Conservation (phyloP, 306 rosid species). For the Corylus heterophylla region DNA sequence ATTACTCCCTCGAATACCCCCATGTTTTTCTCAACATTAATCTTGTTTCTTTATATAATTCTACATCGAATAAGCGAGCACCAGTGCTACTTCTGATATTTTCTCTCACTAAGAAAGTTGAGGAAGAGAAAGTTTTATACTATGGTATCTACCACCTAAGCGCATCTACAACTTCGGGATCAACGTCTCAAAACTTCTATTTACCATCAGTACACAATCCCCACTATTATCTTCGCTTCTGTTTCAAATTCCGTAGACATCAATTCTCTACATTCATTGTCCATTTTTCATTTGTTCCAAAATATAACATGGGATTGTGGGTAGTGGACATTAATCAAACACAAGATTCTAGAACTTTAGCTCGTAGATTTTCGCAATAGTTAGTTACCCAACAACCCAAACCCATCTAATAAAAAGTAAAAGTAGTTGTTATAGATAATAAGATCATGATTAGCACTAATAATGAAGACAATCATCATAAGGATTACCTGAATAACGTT, state of each 20-base stretch:
- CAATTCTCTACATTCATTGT: not conserved
- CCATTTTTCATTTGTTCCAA: not conserved
- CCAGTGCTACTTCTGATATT: no score
- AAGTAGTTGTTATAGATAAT: not conserved
- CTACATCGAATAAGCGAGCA: no score
- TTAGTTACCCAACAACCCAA: not conserved
- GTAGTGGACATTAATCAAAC: not conserved
- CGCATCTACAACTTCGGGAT: not conserved
- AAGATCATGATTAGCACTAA: not conserved
- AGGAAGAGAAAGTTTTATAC: no score
- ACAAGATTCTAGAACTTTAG: not conserved
- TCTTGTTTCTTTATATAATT: no score
- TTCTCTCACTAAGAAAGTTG: no score
- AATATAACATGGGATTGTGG: not conserved
- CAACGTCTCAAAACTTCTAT: no score
- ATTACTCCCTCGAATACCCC: no score
- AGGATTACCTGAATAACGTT: slow-evolving; percentile 62
- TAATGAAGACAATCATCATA: not conserved
- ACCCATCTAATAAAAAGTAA: not conserved
- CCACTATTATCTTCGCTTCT: not conserved
- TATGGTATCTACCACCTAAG: no score
- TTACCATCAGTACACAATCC: not conserved
- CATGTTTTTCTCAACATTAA: no score
- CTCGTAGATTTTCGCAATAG: not conserved
- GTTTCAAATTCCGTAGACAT: not conserved